Evolutionary conservation across 2,329 filamentous ascomycete genomes (phyloP), one percentile per base, ranked within the genome.

Genomic region (Passalora sequoiae): DNA sequence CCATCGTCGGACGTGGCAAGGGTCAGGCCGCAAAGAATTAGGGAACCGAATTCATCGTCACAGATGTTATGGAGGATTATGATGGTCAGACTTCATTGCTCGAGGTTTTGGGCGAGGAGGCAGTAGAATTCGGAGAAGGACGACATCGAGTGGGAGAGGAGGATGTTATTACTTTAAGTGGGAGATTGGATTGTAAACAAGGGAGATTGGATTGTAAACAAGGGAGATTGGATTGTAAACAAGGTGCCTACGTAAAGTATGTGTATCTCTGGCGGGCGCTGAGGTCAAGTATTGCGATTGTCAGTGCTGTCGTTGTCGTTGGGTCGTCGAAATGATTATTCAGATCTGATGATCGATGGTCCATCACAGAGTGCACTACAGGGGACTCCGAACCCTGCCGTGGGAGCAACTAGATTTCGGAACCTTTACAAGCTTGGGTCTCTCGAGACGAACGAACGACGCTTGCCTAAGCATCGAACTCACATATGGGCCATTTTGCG

Each of bases 1-100:
- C 49, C 49, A 51, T n/a, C 49, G 38, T 51, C 49, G 21, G 46
- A 51, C 3, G 49, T 51, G 27, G 48, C 43, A 3, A 51, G 24
- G 13, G 45, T 45, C 20, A 51, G 19, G 15, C 48, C 49, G 22
- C 49, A 51, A 16, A 31, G 37, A n/a, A 51, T 31, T 12, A 51
- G 27, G 1, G 45, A 37, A 17, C 45, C 36, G 36, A 51, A 44
- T n/a, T 51, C 49, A 17, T 51, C 48, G 36, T 51, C 49, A 9
- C 49, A 42, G 17, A 51, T 51, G 13, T 40, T 43, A 25, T 51
- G 49, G 15, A 45, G 49, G 4, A 43, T 48, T 6, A 51, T 43
- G 27, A 43, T 22, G n/a, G n/a, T n/a, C n/a, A n/a, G n/a, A 6
- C 49, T 45, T 28, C 49, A 30, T 25, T 47, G 45, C n/a, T 51